A percentile compares a stretch with the other conserved stretches of the same genome.
Conservation (phyloP, 2,329 filamentous ascomycete species). For the Fusarium brevicatenulatum region DNA sequence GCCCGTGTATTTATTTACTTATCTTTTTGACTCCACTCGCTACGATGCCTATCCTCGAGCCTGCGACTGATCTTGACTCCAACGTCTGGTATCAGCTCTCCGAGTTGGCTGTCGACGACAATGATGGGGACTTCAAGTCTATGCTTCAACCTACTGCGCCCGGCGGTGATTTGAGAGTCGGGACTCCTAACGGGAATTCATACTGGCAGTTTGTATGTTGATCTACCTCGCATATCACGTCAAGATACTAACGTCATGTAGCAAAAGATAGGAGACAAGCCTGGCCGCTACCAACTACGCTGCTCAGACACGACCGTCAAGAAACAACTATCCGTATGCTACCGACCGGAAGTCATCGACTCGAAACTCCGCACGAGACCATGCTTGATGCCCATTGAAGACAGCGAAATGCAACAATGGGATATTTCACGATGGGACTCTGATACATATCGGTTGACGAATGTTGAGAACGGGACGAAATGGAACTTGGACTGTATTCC, state of each 20-base stretch:
- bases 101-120: slow-evolving; percentile 49
- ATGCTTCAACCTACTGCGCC: slow-evolving; percentile 33
- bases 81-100: slow-evolving; percentile 52
- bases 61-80: slow-evolving; percentile 45
- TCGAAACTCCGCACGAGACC: slow-evolving; percentile 43
- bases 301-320: slow-evolving; percentile 41
- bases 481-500: slow-evolving; percentile 49
- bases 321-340: slow-evolving; percentile 48
- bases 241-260: slow-evolving; percentile 13
- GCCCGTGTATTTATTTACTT: neutral
- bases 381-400: slow-evolving; percentile 43
- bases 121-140: slow-evolving; percentile 33
- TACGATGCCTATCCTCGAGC: slow-evolving; percentile 14
- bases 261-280: slow-evolving; percentile 40
- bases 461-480: slow-evolving; percentile 47
- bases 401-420: slow-evolving; percentile 48
- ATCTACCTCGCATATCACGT: fast-evolving
- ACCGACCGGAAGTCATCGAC: slow-evolving; percentile 32
- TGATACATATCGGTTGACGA: slow-evolving; percentile 46
- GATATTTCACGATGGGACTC: slow-evolving; percentile 46
- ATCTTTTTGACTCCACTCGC: neutral
- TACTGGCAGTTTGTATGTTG: slow-evolving; percentile 32
- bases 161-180: slow-evolving; percentile 39
- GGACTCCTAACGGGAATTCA: neutral
- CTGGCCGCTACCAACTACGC: slow-evolving; percentile 49